Percentiles rank a stretch among this genome's conserved stretches.
Conservation (phyloP, 768 basidiomycete genomes). For the Amanita jacksonii region DNA sequence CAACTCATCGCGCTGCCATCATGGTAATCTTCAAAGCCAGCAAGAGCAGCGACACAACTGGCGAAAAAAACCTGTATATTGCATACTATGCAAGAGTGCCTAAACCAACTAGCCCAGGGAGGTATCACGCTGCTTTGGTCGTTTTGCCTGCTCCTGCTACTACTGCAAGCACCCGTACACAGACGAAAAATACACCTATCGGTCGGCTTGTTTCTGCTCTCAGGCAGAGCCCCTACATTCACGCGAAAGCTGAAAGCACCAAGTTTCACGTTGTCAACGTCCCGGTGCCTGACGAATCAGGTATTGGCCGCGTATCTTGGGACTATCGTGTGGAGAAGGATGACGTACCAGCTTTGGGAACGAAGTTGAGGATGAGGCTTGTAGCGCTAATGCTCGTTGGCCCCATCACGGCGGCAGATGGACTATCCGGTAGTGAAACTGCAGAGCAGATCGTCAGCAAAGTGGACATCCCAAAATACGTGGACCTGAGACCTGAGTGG, state of each 20-base stretch:
- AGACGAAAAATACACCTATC: no score
- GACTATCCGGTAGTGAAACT: no score
- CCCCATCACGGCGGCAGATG: not conserved
- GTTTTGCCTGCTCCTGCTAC: not conserved
- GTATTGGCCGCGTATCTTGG: not conserved
- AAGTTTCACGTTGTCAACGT: conserved; percentile 1
- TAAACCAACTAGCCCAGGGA: not conserved
- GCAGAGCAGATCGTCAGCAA: not conserved
- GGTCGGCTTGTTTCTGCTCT: no score
- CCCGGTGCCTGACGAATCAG: not conserved
- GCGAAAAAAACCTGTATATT: not conserved
- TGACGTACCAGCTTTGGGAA: not conserved
- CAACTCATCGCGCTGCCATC: no score
- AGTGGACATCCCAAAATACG: not conserved
- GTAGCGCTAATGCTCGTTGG: not conserved
- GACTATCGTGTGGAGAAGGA: conserved; percentile 1
- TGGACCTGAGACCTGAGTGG: not conserved
- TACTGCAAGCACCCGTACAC: no score
- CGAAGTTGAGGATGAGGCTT: conserved; percentile 1
- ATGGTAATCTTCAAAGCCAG: no score
- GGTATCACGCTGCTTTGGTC: not conserved
- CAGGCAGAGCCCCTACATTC: no score
- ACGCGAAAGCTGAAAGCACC: not conserved
- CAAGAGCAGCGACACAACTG: no score
- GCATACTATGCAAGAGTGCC: conserved; percentile 1